Evolutionary conservation across 75 land plant genomes (phyloP).

Genomic region (Sequoia sempervirens): DNA sequence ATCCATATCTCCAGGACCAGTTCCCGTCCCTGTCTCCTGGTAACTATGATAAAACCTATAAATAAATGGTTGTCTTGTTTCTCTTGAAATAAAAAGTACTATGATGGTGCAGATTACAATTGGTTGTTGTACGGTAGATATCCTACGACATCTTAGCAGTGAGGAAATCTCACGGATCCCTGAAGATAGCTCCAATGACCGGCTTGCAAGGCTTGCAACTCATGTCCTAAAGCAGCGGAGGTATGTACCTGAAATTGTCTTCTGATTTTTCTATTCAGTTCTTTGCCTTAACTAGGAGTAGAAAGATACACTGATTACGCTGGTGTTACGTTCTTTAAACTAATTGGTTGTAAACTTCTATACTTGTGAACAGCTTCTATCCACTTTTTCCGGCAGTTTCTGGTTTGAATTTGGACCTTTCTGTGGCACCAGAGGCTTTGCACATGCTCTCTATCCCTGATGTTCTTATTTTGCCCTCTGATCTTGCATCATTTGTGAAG

Average conservation of each 20-base stretch:
- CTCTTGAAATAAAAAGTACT: not conserved
- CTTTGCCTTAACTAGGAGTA: not conserved
- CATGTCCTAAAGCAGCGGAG: conserved; percentile 79
- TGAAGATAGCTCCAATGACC: conserved; percentile 46
- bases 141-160: conserved; percentile 82
- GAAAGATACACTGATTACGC: not conserved
- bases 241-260: conserved; percentile 17
- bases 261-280: not conserved
- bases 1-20: too few species aligned
- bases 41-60: not conserved
- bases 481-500: conserved; percentile 84
- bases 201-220: conserved; percentile 67
- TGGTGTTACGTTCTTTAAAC: not conserved
- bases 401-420: conserved; percentile 73
- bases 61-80: not conserved
- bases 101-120: conserved; percentile 49
- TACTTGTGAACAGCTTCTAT: conserved; percentile 65
- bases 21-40: too few species aligned
- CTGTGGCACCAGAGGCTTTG: conserved; percentile 69
- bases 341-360: not conserved
- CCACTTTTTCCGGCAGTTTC: conserved; percentile 81
- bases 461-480: conserved; percentile 79
- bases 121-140: conserved; percentile 75
- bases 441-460: conserved; percentile 53
- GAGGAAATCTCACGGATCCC: conserved; percentile 73